Base-by-base conservation (phyloP, 2,329 filamentous ascomycete species). In the Nothophoma quercina region DNA sequence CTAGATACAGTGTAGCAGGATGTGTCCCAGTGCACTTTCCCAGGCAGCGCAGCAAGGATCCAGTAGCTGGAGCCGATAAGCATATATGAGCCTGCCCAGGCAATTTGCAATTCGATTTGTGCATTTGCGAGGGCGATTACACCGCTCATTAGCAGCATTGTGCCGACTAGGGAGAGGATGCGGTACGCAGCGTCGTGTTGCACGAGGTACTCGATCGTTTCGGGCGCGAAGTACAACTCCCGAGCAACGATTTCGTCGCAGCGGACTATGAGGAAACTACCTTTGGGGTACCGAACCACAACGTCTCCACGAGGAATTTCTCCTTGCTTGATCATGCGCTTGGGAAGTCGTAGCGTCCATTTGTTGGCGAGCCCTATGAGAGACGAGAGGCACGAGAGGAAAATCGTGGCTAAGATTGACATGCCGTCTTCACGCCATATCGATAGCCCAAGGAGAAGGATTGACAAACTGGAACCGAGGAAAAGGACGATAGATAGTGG, bases 51-150 rank as follows among this genome's bases (percentile, higher is more conserved):
- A 35, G 80, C 80, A 2, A 78, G 78, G 21, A 78, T 74, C 79
- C 80, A 82, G 60, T 82, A 80, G 10, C 71, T 72, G 2, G 78
- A 75, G 49, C 80, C 80, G 34, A 81, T 75, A 10, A 80, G 62
- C 69, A 81, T 77, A 61, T 79, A 82, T 0, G 78, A 73, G 1
- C 68, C 78, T 0, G 78, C 79, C 75, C 79, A 82, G 3, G 74
- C 77, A 29, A 80, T 74, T 57, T 82, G 80, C 0, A 77, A 65
- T 34, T 77, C 68, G 9, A 79, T 75, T 19, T 73, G 73, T 2
- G 79, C 75, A 46, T 81, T 82, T 55, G 78, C 79, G 4, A 82
- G 74, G 32, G 72, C 75, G 40, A 82, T 79, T 58, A 82, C 79
- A 12, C 80, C 79, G 32, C 78, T 71, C 79, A 82, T 82, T 42